These are phyloP conservation scores for Schwanniomyces yamadae DNA, from an alignment of 805 yeast genomes.

Conservation along the genomic window DNA sequence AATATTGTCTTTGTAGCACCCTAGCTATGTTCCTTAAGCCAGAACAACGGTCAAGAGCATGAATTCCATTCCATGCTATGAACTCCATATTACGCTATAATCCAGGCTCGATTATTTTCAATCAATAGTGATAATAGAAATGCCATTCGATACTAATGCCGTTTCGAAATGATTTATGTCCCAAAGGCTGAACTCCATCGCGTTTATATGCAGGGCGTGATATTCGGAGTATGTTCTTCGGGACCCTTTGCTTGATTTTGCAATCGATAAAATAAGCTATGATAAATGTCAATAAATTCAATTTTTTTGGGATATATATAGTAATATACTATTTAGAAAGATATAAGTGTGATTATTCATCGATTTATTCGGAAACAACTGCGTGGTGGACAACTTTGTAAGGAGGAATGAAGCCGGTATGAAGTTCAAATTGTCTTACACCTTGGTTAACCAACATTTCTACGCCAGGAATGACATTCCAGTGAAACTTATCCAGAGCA, in stretches of 20 bases:
- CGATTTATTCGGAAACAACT: slow-evolving; percentile 37
- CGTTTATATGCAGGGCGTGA: neutral
- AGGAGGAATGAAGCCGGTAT: slow-evolving; percentile 70
- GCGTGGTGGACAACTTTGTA: slow-evolving; percentile 61
- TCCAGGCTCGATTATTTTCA: too few relatives aligned
- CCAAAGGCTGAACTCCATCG: neutral
- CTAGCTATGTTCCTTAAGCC: too few relatives aligned
- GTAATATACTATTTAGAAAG: neutral
- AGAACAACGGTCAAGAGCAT: too few relatives aligned
- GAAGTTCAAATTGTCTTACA: slow-evolving; percentile 75
- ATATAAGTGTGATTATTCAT: neutral
- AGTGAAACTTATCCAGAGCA: slow-evolving; percentile 59
- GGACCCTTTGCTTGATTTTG: too few relatives aligned
- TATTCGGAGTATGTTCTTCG: neutral
- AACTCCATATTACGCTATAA: too few relatives aligned
- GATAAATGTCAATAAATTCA: neutral
- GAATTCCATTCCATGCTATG: too few relatives aligned
- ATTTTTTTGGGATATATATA: neutral
- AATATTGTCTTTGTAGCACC: neutral
- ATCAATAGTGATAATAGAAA: too few relatives aligned
- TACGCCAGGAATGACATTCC: slow-evolving; percentile 88
- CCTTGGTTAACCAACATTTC: slow-evolving; percentile 95
- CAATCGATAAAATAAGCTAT: too few relatives aligned
- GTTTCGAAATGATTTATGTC: too few relatives aligned
- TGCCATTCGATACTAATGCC: too few relatives aligned